Evolutionary conservation across 345 rosid species (phyloP).

Genomic region (Arabidopsis suecica): DNA sequence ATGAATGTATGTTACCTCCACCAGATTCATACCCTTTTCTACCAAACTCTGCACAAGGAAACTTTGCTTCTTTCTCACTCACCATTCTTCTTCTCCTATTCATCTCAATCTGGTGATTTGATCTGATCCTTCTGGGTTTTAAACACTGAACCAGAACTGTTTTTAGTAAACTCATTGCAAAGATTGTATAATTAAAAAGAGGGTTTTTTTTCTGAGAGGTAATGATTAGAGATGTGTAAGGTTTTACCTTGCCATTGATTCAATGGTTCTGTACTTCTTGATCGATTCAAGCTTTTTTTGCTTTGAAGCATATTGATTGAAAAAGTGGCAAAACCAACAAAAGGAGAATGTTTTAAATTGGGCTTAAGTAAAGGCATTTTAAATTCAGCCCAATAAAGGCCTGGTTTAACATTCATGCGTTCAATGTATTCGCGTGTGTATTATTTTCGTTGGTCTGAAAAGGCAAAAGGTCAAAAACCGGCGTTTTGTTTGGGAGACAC

Average conservation of each 20-base stretch:
- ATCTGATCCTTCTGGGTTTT: neutral
- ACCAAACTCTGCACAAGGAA: constrained; percentile 60
- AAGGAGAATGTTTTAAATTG: neutral
- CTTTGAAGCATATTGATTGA: neutral
- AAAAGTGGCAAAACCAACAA: neutral
- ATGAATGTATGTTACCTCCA: constrained; percentile 86
- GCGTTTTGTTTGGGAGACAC: constrained; percentile 35
- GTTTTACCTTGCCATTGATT: constrained; percentile 4
- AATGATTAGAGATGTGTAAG: constrained; percentile 14
- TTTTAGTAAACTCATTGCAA: constrained; percentile 4
- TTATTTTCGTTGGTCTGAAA: constrained; percentile 26
- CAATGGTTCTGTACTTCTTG: constrained; percentile 13
- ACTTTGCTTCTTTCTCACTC: constrained; percentile 43
- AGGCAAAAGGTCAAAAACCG: constrained; percentile 24
- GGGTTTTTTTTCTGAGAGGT: neutral
- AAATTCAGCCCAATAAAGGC: constrained; percentile 5
- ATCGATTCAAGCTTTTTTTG: neutral
- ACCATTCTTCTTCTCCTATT: constrained; percentile 40
- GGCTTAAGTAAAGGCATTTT: neutral
- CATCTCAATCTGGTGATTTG: constrained; percentile 44
- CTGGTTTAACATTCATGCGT: neutral
- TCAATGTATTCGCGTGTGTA: neutral
- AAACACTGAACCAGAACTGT: constrained; percentile 17
- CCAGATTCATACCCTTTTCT: constrained; percentile 87
- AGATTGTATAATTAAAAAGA: neutral